phyloP scores from a whole-genome alignment of 164 flowering plant genomes.

The Nymphaea colorata region DNA sequence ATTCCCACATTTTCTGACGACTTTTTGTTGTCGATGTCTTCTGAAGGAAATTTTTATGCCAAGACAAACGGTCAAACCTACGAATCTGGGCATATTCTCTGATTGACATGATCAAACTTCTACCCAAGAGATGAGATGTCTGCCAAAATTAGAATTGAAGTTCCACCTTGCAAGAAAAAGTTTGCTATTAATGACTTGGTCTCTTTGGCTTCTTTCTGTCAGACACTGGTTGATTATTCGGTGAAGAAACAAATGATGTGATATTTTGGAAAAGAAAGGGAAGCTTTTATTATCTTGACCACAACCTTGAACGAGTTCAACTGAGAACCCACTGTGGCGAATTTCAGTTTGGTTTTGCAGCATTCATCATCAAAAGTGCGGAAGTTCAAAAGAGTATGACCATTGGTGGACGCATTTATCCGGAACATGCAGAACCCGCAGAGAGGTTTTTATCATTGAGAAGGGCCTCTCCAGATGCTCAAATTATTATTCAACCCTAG shows the following conservation, averaged over 20 bases:
- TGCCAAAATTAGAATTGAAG: too few species aligned
- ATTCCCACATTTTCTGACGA: too few species aligned
- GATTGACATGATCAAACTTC: too few species aligned
- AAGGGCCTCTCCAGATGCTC: not conserved
- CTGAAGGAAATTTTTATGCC: too few species aligned
- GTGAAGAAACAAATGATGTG: not conserved
- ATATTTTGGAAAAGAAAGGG: not conserved
- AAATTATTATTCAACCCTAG: not conserved
- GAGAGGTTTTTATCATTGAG: not conserved
- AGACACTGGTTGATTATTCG: too few species aligned
- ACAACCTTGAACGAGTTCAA: not conserved
- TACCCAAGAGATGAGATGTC: too few species aligned
- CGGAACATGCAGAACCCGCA: not conserved
- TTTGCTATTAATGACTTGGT: not conserved
- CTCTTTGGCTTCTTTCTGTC: too few species aligned
- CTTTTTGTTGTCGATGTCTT: too few species aligned
- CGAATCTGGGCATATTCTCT: too few species aligned
- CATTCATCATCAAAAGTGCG: not conserved
- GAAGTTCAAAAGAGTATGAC: not conserved
- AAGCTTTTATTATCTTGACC: not conserved
- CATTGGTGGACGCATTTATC: not conserved
- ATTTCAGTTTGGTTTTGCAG: not conserved
- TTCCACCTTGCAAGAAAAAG: not conserved
- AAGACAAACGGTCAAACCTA: too few species aligned
- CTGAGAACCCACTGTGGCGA: not conserved